phyloP scores from a whole-genome alignment of 2,329 filamentous ascomycete genomes.

The Aschersonia sp. region DNA sequence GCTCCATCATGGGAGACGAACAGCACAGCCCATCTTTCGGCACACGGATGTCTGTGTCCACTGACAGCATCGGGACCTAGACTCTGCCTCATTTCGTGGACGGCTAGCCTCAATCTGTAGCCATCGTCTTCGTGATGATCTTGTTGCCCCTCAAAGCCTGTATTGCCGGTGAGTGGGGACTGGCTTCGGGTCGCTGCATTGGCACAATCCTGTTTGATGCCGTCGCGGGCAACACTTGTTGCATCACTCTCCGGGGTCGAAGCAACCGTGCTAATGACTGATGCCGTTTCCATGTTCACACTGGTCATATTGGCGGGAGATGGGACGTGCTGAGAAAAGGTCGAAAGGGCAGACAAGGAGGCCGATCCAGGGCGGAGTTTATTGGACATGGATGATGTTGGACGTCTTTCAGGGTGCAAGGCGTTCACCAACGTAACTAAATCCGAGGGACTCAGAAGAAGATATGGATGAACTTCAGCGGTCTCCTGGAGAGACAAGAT shows the following conservation, averaged over 20 bases:
- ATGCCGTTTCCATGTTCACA: slow-evolving; percentile 46
- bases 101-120: slow-evolving; percentile 47
- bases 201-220: slow-evolving; percentile 40
- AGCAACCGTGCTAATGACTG: slow-evolving; percentile 56
- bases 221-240: slow-evolving; percentile 48
- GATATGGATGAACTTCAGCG: slow-evolving; percentile 63
- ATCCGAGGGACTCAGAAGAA: slow-evolving; percentile 69
- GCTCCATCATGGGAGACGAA: slow-evolving; percentile 64
- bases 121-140: slow-evolving; percentile 49
- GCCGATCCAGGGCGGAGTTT: slow-evolving; percentile 51
- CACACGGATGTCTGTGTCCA: slow-evolving; percentile 62
- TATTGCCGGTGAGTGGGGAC: slow-evolving; percentile 4
- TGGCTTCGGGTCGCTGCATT: slow-evolving; percentile 25
- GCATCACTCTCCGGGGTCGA: slow-evolving; percentile 57
- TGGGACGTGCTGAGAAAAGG: slow-evolving; percentile 51
- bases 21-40: slow-evolving; percentile 69
- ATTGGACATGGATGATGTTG: slow-evolving; percentile 45
- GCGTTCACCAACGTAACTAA: slow-evolving; percentile 68
- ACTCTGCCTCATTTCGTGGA: slow-evolving; percentile 55
- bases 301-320: slow-evolving; percentile 30
- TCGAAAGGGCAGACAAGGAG: slow-evolving; percentile 48
- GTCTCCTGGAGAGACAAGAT: slow-evolving; percentile 62
- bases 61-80: slow-evolving; percentile 49
- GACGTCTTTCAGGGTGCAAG: slow-evolving; percentile 62
- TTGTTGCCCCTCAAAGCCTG: background rate